phyloP scores from a whole-genome alignment of 805 yeast genomes.

The Kodamaea restingae region DNA sequence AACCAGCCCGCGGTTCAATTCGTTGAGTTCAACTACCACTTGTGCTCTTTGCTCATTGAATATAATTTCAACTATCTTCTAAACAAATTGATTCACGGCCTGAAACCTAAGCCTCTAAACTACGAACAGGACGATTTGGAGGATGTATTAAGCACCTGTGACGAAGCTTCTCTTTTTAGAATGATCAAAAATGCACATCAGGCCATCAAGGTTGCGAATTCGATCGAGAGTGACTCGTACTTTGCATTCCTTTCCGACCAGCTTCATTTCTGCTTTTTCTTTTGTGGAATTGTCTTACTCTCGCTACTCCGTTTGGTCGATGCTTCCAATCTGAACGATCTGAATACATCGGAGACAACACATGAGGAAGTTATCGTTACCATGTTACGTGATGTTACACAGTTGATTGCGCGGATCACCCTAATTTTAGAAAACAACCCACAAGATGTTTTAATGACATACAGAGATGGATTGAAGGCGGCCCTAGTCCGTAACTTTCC shows the following conservation, averaged over 20 bases:
- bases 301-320: conserved; percentile 17
- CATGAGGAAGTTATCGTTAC: background rate
- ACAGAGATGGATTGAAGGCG: conserved; percentile 20
- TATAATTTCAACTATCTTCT: conserved; percentile 34
- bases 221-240: conserved; percentile 47
- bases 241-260: conserved; percentile 73
- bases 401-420: conserved; percentile 26
- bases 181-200: conserved; percentile 41
- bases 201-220: conserved; percentile 39
- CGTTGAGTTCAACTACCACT: conserved; percentile 67
- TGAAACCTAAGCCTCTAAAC: background rate
- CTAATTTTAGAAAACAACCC: conserved; percentile 25
- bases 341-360: no score
- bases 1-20: conserved; percentile 71
- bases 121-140: conserved; percentile 21
- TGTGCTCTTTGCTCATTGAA: conserved; percentile 50
- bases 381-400: background rate
- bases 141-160: conserved; percentile 22
- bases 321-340: no score
- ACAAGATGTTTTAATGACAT: conserved; percentile 29
- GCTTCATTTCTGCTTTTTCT: conserved; percentile 51
- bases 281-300: conserved; percentile 36
- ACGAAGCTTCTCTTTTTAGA: conserved; percentile 25
- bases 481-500: conserved; percentile 4
- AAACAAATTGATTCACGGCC: conserved; percentile 1